Conservation (phyloP, 1,284 basidiomycete species). For the Cronartium quercuum region DNA sequence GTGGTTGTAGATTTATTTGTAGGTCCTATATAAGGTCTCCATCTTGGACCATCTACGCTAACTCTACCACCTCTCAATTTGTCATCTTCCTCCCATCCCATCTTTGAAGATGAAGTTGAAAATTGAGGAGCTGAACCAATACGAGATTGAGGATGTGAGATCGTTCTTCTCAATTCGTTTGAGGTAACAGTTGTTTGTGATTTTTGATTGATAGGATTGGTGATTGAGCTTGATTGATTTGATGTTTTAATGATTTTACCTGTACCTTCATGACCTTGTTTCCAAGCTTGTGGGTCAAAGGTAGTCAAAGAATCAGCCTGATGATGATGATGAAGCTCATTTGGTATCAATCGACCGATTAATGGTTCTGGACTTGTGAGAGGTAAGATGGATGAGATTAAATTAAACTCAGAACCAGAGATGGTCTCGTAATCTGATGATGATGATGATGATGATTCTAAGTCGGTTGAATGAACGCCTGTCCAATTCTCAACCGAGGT, state of each 20-base stretch:
- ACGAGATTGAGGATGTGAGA: not conserved
- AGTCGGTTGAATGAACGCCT: too few species aligned
- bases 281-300: constrained; percentile 37
- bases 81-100: too few species aligned
- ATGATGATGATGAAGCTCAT: not conserved
- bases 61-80: too few species aligned
- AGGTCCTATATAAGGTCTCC: not conserved
- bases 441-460: not conserved
- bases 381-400: not conserved
- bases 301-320: constrained; percentile 16
- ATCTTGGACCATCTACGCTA: not conserved
- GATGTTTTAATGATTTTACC: not conserved
- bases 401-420: not conserved
- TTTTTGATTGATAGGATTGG: not conserved
- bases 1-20: not conserved
- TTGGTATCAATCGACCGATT: not conserved
- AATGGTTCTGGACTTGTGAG: not conserved
- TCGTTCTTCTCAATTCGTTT: not conserved
- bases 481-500: too few species aligned
- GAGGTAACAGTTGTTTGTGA: not conserved
- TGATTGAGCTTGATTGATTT: not conserved
- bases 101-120: not conserved
- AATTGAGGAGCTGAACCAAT: not conserved
- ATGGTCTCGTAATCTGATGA: not conserved
- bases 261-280: constrained; percentile 8